Percentiles rank a stretch among this genome's conserved stretches.
Evolutionary conservation across 2,329 filamentous ascomycete species (phyloP).

Genomic region (Monascus ruber): DNA sequence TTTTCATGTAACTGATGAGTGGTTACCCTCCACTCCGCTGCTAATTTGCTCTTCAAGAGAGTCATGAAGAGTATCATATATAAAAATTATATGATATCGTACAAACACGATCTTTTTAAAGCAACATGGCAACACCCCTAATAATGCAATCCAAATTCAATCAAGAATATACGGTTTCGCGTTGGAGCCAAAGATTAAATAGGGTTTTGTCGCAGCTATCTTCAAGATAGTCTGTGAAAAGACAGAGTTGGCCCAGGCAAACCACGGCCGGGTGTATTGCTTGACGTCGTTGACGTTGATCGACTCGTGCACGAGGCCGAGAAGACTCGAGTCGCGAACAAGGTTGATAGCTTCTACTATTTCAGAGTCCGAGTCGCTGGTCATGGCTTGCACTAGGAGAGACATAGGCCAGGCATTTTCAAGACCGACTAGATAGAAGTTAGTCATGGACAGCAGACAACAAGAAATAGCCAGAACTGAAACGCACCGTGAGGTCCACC

Average conservation of each 20-base stretch:
- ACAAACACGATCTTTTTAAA: too few relatives aligned
- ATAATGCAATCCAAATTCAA: not conserved
- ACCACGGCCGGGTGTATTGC: conserved; percentile 83
- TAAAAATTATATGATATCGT: too few relatives aligned
- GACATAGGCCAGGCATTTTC: conserved; percentile 96
- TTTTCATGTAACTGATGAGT: too few relatives aligned
- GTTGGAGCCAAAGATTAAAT: conserved; percentile 66
- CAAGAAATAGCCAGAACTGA: not conserved
- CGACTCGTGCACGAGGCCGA: conserved; percentile 85
- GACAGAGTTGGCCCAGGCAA: conserved; percentile 95
- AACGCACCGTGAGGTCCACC: conserved; percentile 58
- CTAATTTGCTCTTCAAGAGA: too few relatives aligned
- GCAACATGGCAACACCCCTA: too few relatives aligned
- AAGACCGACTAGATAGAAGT: conserved; percentile 52
- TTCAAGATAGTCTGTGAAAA: conserved; percentile 89
- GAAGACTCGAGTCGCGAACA: conserved; percentile 62
- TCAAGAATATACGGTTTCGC: conserved; percentile 19
- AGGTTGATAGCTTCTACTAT: conserved; percentile 61
- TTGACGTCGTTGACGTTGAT: conserved; percentile 63
- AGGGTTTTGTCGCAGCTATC: conserved; percentile 75
- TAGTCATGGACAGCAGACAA: not conserved
- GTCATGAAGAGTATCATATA: too few relatives aligned
- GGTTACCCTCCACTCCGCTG: too few relatives aligned
- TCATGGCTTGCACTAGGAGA: conserved; percentile 81
- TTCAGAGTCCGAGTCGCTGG: conserved; percentile 67